Conservation (phyloP, 73 alveolate genomes). For the Durusdinium trenchii region DNA sequence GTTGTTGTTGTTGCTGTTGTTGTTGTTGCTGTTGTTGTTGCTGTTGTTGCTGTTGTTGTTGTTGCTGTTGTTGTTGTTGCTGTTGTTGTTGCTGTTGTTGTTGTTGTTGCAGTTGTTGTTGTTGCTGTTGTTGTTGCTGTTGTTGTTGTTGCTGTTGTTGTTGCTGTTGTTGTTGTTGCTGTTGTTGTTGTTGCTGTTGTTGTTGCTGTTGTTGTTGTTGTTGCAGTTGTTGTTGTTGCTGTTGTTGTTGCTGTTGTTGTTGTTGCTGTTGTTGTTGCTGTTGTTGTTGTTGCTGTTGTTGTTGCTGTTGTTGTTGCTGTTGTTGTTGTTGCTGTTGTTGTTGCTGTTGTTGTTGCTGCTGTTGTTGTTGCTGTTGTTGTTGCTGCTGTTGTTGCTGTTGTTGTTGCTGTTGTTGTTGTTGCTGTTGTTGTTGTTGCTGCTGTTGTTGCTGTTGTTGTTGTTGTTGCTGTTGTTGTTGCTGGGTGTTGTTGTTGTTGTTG, state of each 20-base stretch:
- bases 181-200: neutral
- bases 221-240: neutral
- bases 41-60: neutral
- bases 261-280: neutral
- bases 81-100: neutral
- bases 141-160: neutral
- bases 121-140: neutral
- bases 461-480: neutral
- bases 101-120: neutral
- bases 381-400: neutral
- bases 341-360: neutral
- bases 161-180: neutral
- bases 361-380: neutral
- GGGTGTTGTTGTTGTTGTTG: neutral
- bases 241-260: neutral
- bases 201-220: neutral
- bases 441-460: neutral
- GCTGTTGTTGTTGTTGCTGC: neutral
- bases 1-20: neutral
- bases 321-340: neutral
- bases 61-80: neutral
- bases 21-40: conserved; percentile 1
- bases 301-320: neutral
- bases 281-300: neutral
- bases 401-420: conserved; percentile 13